Evolutionary conservation across 208 protist genomes (phyloP).

Genomic region (Crithidia brevicula): DNA sequence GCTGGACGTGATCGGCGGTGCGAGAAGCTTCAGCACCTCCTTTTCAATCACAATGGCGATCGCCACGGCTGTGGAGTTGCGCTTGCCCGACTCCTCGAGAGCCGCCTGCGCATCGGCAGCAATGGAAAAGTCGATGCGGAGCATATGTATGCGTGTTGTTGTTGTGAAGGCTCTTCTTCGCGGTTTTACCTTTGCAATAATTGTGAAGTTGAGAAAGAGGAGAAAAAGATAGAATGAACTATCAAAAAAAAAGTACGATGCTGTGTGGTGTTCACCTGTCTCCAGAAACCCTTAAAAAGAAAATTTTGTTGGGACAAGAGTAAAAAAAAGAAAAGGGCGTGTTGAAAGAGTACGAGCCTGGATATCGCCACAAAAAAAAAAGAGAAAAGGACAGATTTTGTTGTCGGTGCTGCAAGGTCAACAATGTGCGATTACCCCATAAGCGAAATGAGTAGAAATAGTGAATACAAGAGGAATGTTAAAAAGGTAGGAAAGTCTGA

Average conservation of each 20-base stretch:
- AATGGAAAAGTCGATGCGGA: conserved; percentile 65
- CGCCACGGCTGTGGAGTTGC: conserved; percentile 29
- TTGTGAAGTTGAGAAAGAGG: neutral
- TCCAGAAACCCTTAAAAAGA: too few species aligned
- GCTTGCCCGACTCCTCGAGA: conserved; percentile 42
- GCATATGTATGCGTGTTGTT: too few species aligned
- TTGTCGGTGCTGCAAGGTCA: too few species aligned
- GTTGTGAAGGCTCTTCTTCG: neutral
- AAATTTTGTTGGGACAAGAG: conserved; percentile 10
- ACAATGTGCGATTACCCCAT: too few species aligned
- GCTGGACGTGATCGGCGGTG: conserved; percentile 32
- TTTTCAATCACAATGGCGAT: conserved; percentile 57
- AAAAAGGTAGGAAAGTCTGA: too few species aligned
- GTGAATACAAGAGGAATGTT: too few species aligned
- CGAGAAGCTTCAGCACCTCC: conserved; percentile 52
- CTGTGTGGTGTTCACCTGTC: too few species aligned
- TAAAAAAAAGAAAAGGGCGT: conserved; percentile 2
- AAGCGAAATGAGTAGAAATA: too few species aligned
- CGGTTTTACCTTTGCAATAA: too few species aligned
- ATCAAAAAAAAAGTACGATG: neutral
- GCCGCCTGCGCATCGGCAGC: conserved; percentile 40
- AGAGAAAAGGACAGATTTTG: too few species aligned
- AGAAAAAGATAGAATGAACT: neutral
- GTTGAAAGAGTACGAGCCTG: too few species aligned
- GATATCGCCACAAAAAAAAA: conserved; percentile 3